phyloP scores from a whole-genome alignment of 352 stramenopile species.

The Phytopythium delawarense region DNA sequence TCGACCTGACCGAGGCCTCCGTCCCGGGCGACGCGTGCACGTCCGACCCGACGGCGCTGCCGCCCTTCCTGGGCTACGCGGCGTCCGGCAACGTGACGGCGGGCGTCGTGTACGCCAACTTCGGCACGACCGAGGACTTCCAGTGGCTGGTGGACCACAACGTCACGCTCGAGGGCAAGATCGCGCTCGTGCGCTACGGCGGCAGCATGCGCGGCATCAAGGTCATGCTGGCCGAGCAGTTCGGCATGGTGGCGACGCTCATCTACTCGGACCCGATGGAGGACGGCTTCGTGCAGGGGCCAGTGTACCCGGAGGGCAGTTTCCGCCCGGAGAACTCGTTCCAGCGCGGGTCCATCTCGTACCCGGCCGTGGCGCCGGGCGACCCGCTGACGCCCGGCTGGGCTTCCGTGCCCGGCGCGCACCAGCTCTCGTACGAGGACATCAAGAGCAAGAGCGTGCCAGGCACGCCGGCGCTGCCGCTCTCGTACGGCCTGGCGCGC shows the following conservation, averaged over 20 bases:
- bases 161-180: conserved; percentile 47
- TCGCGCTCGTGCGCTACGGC: conserved; percentile 67
- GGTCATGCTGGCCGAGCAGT: conserved; percentile 65
- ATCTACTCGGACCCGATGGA: conserved; percentile 88
- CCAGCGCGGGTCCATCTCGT: conserved; percentile 83
- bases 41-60: conserved; percentile 41
- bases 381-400: conserved; percentile 53
- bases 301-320: conserved; percentile 73
- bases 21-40: conserved; percentile 59
- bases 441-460: conserved; percentile 45
- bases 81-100: conserved; percentile 58
- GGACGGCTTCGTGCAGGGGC: conserved; percentile 61
- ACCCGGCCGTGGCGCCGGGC: conserved; percentile 69
- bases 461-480: conserved; percentile 52
- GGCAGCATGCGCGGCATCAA: conserved; percentile 57
- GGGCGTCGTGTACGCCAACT: conserved; percentile 82
- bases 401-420: conserved; percentile 10
- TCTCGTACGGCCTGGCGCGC: conserved; percentile 75
- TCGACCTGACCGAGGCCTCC: conserved; percentile 44
- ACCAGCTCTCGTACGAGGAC: conserved; percentile 37
- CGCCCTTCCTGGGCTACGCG: conserved; percentile 76
- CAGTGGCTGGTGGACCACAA: conserved; percentile 46
- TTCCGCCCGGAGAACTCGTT: conserved; percentile 73
- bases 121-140: conserved; percentile 68
- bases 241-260: conserved; percentile 63